These are phyloP conservation scores for Talaromyces marneffei DNA, from an alignment of 2,329 filamentous ascomycete species.

Conservation along the genomic window DNA sequence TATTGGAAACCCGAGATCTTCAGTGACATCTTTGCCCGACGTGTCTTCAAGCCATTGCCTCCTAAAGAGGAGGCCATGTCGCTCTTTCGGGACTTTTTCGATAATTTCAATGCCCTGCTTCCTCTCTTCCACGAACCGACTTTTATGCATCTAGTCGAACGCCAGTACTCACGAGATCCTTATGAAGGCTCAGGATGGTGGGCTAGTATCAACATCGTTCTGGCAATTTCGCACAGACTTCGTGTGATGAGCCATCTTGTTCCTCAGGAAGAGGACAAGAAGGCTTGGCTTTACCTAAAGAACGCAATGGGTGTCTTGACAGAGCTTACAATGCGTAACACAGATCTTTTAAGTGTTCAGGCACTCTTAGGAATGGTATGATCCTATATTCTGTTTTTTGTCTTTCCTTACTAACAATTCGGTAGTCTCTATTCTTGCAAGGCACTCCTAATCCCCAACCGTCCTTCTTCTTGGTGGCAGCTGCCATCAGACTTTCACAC, in stretches of 20 bases:
- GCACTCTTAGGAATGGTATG: slow-evolving; percentile 79
- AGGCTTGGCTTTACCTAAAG: slow-evolving; percentile 93
- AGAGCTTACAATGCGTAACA: slow-evolving; percentile 92
- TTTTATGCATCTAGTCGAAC: slow-evolving; percentile 94
- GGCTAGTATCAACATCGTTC: slow-evolving; percentile 88
- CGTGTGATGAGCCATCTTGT: slow-evolving; percentile 94
- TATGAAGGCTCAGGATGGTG: slow-evolving; percentile 97
- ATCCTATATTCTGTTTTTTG: neutral
- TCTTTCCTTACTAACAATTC: slow-evolving; percentile 12
- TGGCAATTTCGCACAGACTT: slow-evolving; percentile 88
- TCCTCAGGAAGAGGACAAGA: slow-evolving; percentile 83
- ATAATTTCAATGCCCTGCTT: slow-evolving; percentile 99
- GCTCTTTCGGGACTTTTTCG: slow-evolving; percentile 87
- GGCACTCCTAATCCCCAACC: slow-evolving; percentile 96
- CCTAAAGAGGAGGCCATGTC: slow-evolving; percentile 82
- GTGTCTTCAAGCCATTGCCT: slow-evolving; percentile 76
- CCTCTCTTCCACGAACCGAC: slow-evolving; percentile 95
- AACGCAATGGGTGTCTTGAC: slow-evolving; percentile 92
- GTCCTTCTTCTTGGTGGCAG: slow-evolving; percentile 82
- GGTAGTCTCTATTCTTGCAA: slow-evolving; percentile 75
- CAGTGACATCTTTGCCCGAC: slow-evolving; percentile 79
- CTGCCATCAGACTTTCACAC: slow-evolving; percentile 83
- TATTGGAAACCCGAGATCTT: slow-evolving; percentile 99
- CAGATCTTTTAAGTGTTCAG: slow-evolving; percentile 89
- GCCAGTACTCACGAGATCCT: slow-evolving; percentile 85